Evolutionary conservation across 2,329 filamentous ascomycete species (phyloP).

Genomic region (Malbranchea zuffiana): DNA sequence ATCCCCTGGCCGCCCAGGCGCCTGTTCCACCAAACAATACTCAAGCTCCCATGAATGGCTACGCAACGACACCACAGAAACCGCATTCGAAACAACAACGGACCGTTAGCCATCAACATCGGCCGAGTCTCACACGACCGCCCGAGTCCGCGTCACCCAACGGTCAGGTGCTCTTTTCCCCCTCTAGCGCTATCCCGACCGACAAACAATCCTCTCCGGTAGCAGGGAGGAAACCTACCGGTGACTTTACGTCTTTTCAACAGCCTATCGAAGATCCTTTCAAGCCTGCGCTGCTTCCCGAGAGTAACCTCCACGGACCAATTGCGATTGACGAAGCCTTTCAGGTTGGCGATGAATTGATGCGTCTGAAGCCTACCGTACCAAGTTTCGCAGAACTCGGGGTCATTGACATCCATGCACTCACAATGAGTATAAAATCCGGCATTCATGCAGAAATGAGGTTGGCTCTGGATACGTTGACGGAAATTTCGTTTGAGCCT

Average conservation of each 20-base stretch:
- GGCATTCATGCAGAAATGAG: constrained; percentile 85
- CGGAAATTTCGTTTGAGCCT: constrained; percentile 55
- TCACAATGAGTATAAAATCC: constrained; percentile 81
- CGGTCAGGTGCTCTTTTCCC: constrained; percentile 12
- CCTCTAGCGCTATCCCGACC: constrained; percentile 11
- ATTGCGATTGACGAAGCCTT: constrained; percentile 56
- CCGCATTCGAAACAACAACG: constrained; percentile 22
- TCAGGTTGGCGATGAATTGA: constrained; percentile 55
- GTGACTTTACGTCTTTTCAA: constrained; percentile 9
- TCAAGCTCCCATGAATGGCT: constrained; percentile 30
- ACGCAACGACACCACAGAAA: constrained; percentile 29
- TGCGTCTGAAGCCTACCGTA: constrained; percentile 59
- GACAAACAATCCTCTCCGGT: constrained; percentile 13
- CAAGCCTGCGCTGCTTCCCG: constrained; percentile 37
- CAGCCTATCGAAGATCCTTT: constrained; percentile 30
- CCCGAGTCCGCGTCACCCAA: constrained; percentile 20
- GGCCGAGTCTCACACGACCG: constrained; percentile 20
- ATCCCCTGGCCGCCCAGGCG: constrained; percentile 23
- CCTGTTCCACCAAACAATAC: constrained; percentile 20
- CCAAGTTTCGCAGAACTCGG: constrained; percentile 69
- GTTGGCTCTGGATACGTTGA: constrained; percentile 73
- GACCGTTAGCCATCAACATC: constrained; percentile 17
- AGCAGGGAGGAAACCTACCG: constrained; percentile 17
- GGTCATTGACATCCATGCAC: constrained; percentile 76
- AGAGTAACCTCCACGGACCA: constrained; percentile 56